Evolutionary conservation across 2,329 filamentous ascomycete genomes (phyloP).

Genomic region (Coleophoma eucalyptorum): DNA sequence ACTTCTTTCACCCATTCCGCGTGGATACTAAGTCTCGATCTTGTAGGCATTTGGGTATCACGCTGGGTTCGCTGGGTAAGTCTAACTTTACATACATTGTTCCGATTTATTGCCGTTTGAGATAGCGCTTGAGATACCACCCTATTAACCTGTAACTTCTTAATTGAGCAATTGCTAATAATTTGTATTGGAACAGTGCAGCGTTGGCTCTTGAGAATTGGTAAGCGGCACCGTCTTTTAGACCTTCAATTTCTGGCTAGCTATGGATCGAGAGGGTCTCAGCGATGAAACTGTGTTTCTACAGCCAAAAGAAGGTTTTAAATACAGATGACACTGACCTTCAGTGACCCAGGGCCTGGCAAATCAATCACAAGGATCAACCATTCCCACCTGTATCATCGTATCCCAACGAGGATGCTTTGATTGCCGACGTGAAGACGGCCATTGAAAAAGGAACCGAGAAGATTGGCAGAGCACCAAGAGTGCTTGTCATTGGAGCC

Average conservation of each 20-base stretch:
- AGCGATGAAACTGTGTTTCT: no score
- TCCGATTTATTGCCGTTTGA: not conserved
- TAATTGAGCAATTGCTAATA: conserved; percentile 22
- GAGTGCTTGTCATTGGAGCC: conserved; percentile 80
- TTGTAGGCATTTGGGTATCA: conserved; percentile 49
- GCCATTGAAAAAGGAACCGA: conserved; percentile 62
- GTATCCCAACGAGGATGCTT: conserved; percentile 70
- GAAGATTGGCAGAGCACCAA: conserved; percentile 64
- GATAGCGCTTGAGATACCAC: not conserved
- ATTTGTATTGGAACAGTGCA: conserved; percentile 34
- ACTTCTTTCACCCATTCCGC: conserved; percentile 28
- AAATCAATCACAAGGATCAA: conserved; percentile 65
- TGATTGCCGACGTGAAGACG: conserved; percentile 72
- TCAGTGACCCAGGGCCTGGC: conserved; percentile 65
- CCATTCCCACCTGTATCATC: conserved; percentile 62
- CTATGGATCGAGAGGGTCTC: no score
- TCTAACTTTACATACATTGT: no score
- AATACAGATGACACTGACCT: no score
- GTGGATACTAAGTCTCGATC: not conserved
- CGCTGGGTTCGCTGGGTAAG: conserved; percentile 64
- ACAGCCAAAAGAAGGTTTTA: no score
- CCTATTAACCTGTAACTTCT: not conserved
- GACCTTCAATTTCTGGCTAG: no score
- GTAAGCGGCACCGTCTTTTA: no score
- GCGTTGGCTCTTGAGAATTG: conserved; percentile 66